A percentile compares a stretch with the other conserved stretches of the same genome.
These are phyloP conservation scores for Fusarium sp. DNA, from an alignment of 2,329 filamentous ascomycete genomes.

Conservation along the genomic window DNA sequence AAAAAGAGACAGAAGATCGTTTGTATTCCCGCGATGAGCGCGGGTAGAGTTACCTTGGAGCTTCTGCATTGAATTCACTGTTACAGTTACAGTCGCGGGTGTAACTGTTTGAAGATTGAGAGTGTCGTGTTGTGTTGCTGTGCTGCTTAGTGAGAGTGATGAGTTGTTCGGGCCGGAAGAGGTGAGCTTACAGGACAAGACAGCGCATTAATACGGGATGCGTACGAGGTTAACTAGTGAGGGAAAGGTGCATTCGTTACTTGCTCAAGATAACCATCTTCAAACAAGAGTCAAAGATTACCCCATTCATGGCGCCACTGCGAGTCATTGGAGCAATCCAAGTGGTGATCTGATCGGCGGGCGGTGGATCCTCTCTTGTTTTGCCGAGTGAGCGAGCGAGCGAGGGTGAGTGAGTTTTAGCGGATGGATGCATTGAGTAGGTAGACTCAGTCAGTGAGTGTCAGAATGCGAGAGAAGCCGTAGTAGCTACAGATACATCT, in stretches of 20 bases:
- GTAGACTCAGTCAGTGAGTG: neutral
- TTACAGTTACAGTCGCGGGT: slow-evolving; percentile 8
- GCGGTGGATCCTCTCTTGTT: slow-evolving; percentile 31
- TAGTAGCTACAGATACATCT: neutral
- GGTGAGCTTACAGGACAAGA: slow-evolving; percentile 6
- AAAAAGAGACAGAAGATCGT: neutral
- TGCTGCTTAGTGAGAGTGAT: slow-evolving; percentile 7
- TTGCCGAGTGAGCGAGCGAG: slow-evolving; percentile 13
- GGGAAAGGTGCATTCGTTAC: neutral
- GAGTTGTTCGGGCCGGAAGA: slow-evolving; percentile 18
- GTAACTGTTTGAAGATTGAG: neutral
- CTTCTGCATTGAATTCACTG: neutral
- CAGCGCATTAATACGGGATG: neutral
- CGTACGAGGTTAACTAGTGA: neutral
- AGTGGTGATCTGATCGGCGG: slow-evolving; percentile 40
- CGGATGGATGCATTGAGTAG: neutral
- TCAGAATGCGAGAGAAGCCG: neutral
- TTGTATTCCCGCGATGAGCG: neutral
- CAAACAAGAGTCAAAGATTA: slow-evolving; percentile 3
- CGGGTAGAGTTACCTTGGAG: slow-evolving; percentile 5
- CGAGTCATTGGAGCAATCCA: slow-evolving; percentile 37
- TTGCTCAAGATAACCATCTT: neutral
- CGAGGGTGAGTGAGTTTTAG: neutral
- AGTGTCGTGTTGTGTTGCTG: neutral
- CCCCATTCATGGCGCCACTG: slow-evolving; percentile 30